A percentile compares a stretch with the other conserved stretches of the same genome.
Evolutionary conservation across 106 monocot genomes (phyloP).

Genomic region (Vanilla planifolia): DNA sequence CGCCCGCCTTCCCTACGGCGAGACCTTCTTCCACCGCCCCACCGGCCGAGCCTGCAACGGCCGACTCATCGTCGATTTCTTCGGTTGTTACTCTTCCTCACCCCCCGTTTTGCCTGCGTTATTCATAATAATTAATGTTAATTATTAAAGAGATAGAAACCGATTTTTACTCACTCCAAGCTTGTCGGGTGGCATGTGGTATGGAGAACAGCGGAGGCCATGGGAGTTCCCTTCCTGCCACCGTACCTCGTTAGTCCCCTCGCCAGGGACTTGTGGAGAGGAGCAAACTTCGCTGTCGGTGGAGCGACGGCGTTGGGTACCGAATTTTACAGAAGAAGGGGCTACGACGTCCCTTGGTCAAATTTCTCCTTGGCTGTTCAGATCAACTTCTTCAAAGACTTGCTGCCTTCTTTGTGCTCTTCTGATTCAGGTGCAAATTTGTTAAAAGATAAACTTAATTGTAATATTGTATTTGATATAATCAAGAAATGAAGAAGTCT

Average conservation of each 20-base stretch:
- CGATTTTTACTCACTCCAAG: not conserved
- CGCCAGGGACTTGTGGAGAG: conserved; percentile 13
- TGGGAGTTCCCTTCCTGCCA: conserved; percentile 29
- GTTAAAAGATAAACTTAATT: no score
- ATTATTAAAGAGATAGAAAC: no score
- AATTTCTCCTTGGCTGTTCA: conserved; percentile 19
- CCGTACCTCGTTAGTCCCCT: conserved; percentile 13
- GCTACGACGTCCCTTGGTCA: not conserved
- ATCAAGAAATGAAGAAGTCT: no score
- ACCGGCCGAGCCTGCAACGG: no score
- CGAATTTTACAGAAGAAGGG: no score
- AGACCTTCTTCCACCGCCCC: no score
- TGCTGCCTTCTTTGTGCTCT: conserved; percentile 24
- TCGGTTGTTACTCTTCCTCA: conserved; percentile 43
- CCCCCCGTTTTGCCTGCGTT: conserved; percentile 30
- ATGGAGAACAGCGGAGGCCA: conserved; percentile 25
- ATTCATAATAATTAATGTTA: conserved; percentile 23
- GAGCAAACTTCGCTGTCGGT: conserved; percentile 27
- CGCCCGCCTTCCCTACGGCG: conserved; percentile 16
- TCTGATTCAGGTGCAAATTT: conserved; percentile 6
- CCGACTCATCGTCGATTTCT: no score
- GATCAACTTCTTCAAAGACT: conserved; percentile 24
- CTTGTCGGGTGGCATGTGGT: not conserved
- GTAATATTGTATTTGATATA: no score
- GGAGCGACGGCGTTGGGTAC: conserved; percentile 25